phyloP scores from a whole-genome alignment of 2,329 filamentous ascomycete species.

The Chrysosporium keratinophilum region DNA sequence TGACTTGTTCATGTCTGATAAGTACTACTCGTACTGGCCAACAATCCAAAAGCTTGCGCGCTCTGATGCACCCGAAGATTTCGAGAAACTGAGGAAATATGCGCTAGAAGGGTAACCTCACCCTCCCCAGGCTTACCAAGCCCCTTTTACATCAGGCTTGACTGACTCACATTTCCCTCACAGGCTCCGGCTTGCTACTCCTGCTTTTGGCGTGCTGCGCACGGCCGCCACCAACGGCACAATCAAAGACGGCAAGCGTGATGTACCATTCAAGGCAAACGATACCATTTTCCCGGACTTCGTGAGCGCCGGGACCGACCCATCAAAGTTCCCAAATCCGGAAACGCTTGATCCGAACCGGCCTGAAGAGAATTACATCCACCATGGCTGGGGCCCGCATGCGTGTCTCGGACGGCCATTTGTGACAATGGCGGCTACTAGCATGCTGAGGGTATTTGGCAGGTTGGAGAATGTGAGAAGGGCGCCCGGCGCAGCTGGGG shows the following conservation, averaged over 20 bases:
- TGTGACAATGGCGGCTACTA: constrained; percentile 31
- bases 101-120: constrained; percentile 50
- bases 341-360: constrained; percentile 37
- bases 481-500: constrained; percentile 39
- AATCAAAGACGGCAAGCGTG: constrained; percentile 28
- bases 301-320: constrained; percentile 31
- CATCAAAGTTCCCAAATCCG: constrained; percentile 30
- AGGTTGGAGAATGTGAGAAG: constrained; percentile 38
- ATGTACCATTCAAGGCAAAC: constrained; percentile 27
- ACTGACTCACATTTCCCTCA: background rate
- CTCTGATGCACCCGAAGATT: constrained; percentile 32
- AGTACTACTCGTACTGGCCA: constrained; percentile 39
- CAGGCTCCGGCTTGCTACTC: constrained; percentile 23
- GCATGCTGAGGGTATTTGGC: constrained; percentile 36
- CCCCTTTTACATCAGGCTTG: constrained; percentile 39
- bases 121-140: constrained; percentile 27
- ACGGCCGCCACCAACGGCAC: constrained; percentile 26
- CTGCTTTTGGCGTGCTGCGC: constrained; percentile 26
- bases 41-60: constrained; percentile 41
- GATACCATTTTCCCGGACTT: constrained; percentile 29
- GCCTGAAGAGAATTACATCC: constrained; percentile 31
- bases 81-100: constrained; percentile 35
- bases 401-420: constrained; percentile 38
- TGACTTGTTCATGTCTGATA: constrained; percentile 45
- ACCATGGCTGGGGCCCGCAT: constrained; percentile 41